Evolutionary conservation across 2,329 filamentous ascomycete species (phyloP).

Genomic region (Penicillium psychrosexuale): DNA sequence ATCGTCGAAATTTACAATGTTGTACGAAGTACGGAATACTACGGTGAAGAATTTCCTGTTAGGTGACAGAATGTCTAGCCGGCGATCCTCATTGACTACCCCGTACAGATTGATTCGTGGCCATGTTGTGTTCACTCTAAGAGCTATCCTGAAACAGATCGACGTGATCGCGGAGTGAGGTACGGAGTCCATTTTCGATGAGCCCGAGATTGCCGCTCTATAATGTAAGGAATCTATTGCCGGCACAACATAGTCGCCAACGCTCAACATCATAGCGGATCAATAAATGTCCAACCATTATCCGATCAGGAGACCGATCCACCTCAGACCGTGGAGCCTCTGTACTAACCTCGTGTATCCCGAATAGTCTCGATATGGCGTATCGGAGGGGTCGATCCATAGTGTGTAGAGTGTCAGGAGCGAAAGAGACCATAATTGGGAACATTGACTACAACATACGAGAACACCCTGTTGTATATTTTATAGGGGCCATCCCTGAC

Average conservation of each 20-base stretch:
- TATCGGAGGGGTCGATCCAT: neutral
- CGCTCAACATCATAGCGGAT: neutral
- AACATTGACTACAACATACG: too few relatives aligned
- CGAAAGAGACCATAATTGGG: neutral
- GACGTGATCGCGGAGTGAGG: neutral
- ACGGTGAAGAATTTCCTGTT: neutral
- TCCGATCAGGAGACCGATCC: constrained; percentile 4
- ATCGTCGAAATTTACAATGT: constrained; percentile 13
- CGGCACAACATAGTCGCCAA: neutral
- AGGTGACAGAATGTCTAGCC: neutral
- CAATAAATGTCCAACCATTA: neutral
- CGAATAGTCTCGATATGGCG: neutral
- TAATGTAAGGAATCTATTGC: neutral
- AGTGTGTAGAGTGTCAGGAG: neutral
- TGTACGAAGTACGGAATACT: too few relatives aligned
- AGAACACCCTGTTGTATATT: too few relatives aligned
- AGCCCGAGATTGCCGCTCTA: neutral
- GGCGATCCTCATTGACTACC: neutral
- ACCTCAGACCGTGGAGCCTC: neutral
- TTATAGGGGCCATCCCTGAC: neutral
- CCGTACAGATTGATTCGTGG: neutral
- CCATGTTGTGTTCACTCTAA: neutral
- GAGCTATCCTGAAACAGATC: neutral
- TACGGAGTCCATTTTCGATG: neutral
- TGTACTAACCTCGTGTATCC: neutral